phyloP scores from a whole-genome alignment of 768 basidiomycete species.

The Sarcomyxa edulis region DNA sequence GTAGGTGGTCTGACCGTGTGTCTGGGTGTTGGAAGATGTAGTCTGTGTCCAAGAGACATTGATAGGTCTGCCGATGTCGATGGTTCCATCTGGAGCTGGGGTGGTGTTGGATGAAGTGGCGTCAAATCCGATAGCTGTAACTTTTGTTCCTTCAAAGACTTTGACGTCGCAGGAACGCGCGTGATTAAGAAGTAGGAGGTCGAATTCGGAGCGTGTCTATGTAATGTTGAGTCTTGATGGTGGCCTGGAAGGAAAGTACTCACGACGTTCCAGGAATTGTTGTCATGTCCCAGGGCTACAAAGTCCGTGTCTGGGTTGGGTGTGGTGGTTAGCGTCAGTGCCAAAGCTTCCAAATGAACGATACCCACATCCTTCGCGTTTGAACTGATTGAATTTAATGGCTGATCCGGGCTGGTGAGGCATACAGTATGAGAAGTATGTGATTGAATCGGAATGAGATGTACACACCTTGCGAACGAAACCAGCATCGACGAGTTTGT shows the following conservation, averaged over 20 bases:
- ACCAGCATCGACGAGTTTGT: slow-evolving; percentile 41
- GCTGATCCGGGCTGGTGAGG: slow-evolving; percentile 49
- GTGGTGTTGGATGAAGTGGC: too few relatives aligned
- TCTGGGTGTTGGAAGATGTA: slow-evolving; percentile 25
- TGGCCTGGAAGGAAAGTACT: not conserved
- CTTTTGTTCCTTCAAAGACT: slow-evolving; percentile 51
- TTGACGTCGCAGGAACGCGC: slow-evolving; percentile 44
- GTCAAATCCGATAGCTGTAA: slow-evolving; percentile 42
- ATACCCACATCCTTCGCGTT: slow-evolving; percentile 59
- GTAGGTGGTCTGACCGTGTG: slow-evolving; percentile 38
- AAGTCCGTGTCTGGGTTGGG: slow-evolving; percentile 52
- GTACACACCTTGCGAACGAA: slow-evolving; percentile 43
- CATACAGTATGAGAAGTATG: slow-evolving; percentile 4
- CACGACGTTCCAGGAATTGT: slow-evolving; percentile 60
- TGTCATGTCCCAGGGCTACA: slow-evolving; percentile 45
- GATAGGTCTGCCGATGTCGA: slow-evolving; percentile 38
- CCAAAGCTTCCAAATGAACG: slow-evolving; percentile 2
- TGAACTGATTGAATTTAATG: slow-evolving; percentile 59
- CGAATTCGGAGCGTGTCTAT: slow-evolving; percentile 57
- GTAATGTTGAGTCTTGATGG: not conserved
- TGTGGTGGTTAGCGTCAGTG: slow-evolving; percentile 1
- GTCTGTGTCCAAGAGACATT: slow-evolving; percentile 52
- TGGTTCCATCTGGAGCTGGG: too few relatives aligned
- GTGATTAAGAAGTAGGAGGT: slow-evolving; percentile 52
- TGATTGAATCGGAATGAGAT: slow-evolving; percentile 3